Evolutionary conservation across 78 protist species (phyloP), one percentile per base, ranked within the genome.

Genomic region (Dictyostelium intermedium): DNA sequence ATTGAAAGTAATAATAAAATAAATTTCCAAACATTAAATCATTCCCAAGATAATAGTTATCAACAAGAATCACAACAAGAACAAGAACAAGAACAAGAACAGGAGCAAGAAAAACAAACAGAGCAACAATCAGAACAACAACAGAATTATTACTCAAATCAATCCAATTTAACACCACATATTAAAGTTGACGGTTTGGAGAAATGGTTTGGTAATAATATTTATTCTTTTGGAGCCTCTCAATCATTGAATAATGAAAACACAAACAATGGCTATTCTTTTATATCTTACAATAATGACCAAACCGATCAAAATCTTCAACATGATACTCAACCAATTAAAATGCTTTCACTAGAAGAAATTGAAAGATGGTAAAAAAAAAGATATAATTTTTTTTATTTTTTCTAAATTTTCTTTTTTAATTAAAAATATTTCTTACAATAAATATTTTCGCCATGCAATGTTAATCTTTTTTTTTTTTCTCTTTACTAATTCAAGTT

Each of bases 151-250:
- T 13, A 23, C 23, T 50, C 61, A 56, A 50, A n/a, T 20, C 66
- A n/a, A 56, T 20, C 66, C 20, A 20, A 56, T 20, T 5, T 20
- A 56, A 56, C 66, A 56, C 66, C 66, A 56, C 66, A 56, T 9
- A n/a, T 20, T 20, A 56, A 20, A 56, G 27, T 10, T 56, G 66
- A 82, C 9, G 84, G 84, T 13, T n/a, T 80, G 20, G 86, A 82
- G 66, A 82, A 60, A 82, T 82, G 86, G 86, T 82, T 82, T 82
- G 86, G 86, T 20, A 20, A n/a, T 25, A 76, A 79, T 34, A 35
- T 39, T 39, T 27, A 39, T 23, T 47, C 56, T 20, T 30, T 20
- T 35, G 27, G 47, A 5, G 53, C 32, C 3, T 47, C 56, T 6
- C 84, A 30, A 41, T 45, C 69, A 6, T 18, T 6, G 10, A 79